These are phyloP conservation scores for Talaromyces pinophilus DNA, from an alignment of 2,329 filamentous ascomycete species.

Conservation along the genomic window DNA sequence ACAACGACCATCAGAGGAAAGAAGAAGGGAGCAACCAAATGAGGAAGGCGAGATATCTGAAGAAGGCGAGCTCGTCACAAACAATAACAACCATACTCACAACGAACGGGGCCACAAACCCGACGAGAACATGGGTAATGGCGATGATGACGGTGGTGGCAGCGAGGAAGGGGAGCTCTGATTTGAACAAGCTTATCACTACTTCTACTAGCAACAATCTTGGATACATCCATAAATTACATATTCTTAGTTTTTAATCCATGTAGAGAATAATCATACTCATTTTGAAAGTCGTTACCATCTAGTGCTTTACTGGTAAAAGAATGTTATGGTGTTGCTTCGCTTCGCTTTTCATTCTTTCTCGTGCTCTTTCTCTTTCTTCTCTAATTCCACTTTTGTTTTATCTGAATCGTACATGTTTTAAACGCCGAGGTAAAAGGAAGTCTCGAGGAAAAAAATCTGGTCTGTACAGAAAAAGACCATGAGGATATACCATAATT, in stretches of 20 bases:
- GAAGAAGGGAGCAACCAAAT: conserved; percentile 20
- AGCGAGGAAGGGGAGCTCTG: conserved; percentile 48
- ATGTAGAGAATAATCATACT: not conserved
- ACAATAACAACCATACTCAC: not conserved
- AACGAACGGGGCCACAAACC: not conserved
- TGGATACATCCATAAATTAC: not conserved
- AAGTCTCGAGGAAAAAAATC: not conserved
- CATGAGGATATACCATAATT: not conserved
- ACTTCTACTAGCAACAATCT: not conserved
- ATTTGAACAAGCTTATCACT: not conserved
- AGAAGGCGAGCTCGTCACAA: conserved; percentile 17
- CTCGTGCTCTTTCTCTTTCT: not conserved
- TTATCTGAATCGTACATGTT: conserved; percentile 11
- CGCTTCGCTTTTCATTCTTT: conserved; percentile 1
- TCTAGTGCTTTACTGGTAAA: not conserved
- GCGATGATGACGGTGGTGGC: conserved; percentile 33
- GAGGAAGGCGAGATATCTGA: conserved; percentile 24
- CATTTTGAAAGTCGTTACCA: not conserved
- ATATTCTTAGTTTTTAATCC: not conserved
- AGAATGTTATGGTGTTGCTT: conserved; percentile 5
- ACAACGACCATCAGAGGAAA: not conserved
- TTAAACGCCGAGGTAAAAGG: not conserved
- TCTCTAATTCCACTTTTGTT: conserved; percentile 6
- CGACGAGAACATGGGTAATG: not conserved
- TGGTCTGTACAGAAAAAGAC: not conserved